phyloP scores from a whole-genome alignment of 345 rosid genomes.

The Gossypium rotundifolium region DNA sequence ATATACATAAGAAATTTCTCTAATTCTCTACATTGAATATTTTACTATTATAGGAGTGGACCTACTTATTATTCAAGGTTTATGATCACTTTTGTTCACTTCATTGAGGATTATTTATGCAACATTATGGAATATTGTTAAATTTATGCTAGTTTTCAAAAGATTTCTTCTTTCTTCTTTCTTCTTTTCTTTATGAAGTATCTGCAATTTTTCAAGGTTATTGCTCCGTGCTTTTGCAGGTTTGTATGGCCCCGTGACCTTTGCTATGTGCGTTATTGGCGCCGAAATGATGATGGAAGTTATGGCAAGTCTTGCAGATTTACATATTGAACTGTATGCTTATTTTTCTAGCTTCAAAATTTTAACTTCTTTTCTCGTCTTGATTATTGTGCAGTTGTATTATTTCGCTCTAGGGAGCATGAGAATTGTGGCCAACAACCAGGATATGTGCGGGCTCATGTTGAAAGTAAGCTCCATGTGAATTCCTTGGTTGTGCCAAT shows the following conservation, averaged over 20 bases:
- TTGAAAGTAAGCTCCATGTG: slow-evolving; percentile 56
- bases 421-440: slow-evolving; percentile 87
- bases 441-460: slow-evolving; percentile 92
- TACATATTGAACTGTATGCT: slow-evolving; percentile 11
- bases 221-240: slow-evolving; percentile 38
- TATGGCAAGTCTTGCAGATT: slow-evolving; percentile 54
- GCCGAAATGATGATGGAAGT: slow-evolving; percentile 97
- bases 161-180: neutral
- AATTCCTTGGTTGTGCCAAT: slow-evolving; percentile 6
- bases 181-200: neutral
- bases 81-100: neutral
- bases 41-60: neutral
- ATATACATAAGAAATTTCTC: too few species aligned
- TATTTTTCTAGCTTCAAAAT: slow-evolving; percentile 14
- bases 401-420: slow-evolving; percentile 98
- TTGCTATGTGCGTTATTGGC: slow-evolving; percentile 99
- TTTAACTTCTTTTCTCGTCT: slow-evolving; percentile 12
- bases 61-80: neutral
- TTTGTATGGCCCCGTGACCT: slow-evolving; percentile 99
- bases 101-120: neutral
- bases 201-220: neutral
- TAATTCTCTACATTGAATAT: too few species aligned
- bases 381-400: slow-evolving; percentile 60
- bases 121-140: neutral
- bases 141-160: neutral